Evolutionary conservation across 108 stramenopile species (phyloP), one percentile per base, ranked within the genome.

Genomic region (Skeletonema costatum): DNA sequence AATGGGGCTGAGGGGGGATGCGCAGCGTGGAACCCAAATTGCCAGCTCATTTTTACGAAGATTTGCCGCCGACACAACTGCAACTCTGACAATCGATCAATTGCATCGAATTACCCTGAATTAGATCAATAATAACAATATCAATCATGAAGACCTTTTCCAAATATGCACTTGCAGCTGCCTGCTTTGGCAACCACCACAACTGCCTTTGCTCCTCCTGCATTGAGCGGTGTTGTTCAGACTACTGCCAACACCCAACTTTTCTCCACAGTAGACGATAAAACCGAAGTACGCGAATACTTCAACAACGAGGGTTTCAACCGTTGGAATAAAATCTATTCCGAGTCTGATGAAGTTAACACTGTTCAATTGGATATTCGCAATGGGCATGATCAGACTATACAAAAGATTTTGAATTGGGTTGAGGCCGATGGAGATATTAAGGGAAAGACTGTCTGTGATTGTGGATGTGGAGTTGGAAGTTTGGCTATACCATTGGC

Each of bases 301-400:
- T 98, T 98, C 93, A 98, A 98, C 82, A 93, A 92, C 63, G 97
- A 98, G 78, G 98, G 98, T n/a, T 98, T 98, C 89, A 95, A 92
- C 60, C 89, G 98, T 67, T 98, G 98, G 98, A 97, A 98, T 78
- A 98, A 98, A 76, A 97, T 97, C 66, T 97, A 97, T 76, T 94
- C 93, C 31, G 92, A 96, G 5, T 86, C 87, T 32, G 97, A 97
- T 78, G 97, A 98, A 50, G 96, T 98, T 38, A 98, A 98, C 84
- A 85, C 85, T 5, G 98, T 98, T 5, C 98, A 98, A 75, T 56
- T 95, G 56, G 98, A 98, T 85, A 98, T 98, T 68, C 91, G 98
- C 31, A 93, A 85, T 60, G 98, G 98, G 5, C 98, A 98, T 80
- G 93, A 89, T 59, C 96, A 97, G 83, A 98, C 98, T 29, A 96